phyloP scores from a whole-genome alignment of 2,329 filamentous ascomycete species.

The Colletotrichum eleusines region DNA sequence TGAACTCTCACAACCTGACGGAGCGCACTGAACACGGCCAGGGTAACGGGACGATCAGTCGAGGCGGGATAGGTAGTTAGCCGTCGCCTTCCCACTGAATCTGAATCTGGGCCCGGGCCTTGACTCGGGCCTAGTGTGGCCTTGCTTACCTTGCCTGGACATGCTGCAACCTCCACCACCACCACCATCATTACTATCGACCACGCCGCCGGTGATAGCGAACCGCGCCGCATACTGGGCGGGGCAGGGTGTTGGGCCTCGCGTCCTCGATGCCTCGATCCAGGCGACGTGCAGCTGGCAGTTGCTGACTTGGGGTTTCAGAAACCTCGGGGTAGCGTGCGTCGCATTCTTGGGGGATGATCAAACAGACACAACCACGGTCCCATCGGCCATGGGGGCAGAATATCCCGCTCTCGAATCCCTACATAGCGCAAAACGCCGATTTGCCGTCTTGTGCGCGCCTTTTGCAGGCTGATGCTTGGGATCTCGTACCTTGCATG shows the following conservation, averaged over 20 bases:
- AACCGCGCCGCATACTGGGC: constrained; percentile 16
- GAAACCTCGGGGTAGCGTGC: constrained; percentile 40
- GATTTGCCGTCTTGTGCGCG: constrained; percentile 34
- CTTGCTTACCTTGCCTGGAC: constrained; percentile 38
- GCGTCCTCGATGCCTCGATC: constrained; percentile 21
- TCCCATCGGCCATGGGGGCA: constrained; percentile 29
- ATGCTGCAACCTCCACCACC: constrained; percentile 14
- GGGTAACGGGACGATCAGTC: constrained; percentile 47
- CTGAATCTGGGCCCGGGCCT: constrained; percentile 25
- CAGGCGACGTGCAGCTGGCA: constrained; percentile 35
- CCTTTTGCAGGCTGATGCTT: constrained; percentile 35
- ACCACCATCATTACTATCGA: constrained; percentile 19
- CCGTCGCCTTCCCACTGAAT: constrained; percentile 13
- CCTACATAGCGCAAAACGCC: constrained; percentile 31
- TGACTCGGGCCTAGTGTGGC: constrained; percentile 32
- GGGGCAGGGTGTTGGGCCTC: constrained; percentile 12
- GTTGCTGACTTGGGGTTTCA: constrained; percentile 41
- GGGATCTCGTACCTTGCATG: constrained; percentile 40
- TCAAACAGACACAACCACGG: constrained; percentile 42
- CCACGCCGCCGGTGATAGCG: constrained; percentile 25
- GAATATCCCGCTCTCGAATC: constrained; percentile 22
- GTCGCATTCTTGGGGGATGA: constrained; percentile 38
- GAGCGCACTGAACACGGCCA: constrained; percentile 38
- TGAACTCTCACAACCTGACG: constrained; percentile 30
- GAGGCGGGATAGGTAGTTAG: constrained; percentile 35